Conservation (phyloP, 352 stramenopile species). For the Phytophthora crassamura region DNA sequence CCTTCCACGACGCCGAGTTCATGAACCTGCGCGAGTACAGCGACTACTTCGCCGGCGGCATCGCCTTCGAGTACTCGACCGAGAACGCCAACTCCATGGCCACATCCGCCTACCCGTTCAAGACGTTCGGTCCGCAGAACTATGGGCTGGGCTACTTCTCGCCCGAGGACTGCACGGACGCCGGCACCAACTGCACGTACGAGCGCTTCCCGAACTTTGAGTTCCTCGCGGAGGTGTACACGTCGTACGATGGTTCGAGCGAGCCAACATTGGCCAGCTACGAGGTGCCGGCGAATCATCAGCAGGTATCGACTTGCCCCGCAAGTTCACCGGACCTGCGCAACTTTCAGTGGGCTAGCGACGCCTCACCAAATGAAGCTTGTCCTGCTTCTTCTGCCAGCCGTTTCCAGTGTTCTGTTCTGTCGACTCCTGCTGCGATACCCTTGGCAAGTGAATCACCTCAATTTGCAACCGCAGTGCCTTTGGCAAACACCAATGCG, state of each 20-base stretch:
- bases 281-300: slow-evolving; percentile 27
- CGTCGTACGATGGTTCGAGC: slow-evolving; percentile 36
- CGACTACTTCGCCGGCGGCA: slow-evolving; percentile 68
- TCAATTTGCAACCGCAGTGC: neutral
- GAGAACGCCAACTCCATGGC: slow-evolving; percentile 76
- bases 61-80: slow-evolving; percentile 85
- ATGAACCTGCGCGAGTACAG: slow-evolving; percentile 59
- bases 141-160: slow-evolving; percentile 82
- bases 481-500: neutral
- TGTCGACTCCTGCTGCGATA: neutral
- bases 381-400: slow-evolving; percentile 7
- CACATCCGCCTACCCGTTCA: slow-evolving; percentile 71
- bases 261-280: slow-evolving; percentile 43
- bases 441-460: neutral
- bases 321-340: slow-evolving; percentile 1
- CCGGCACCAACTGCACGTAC: slow-evolving; percentile 52
- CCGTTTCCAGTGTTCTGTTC: slow-evolving; percentile 11
- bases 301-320: slow-evolving; percentile 26
- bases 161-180: slow-evolving; percentile 66
- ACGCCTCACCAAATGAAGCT: slow-evolving; percentile 11
- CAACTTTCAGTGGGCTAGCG: slow-evolving; percentile 16
- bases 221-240: slow-evolving; percentile 52
- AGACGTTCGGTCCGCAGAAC: slow-evolving; percentile 64
- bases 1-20: slow-evolving; percentile 71
- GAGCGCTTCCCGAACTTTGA: slow-evolving; percentile 75